Conservation (phyloP, 2,329 filamentous ascomycete genomes). For the Malbranchea cinnamomea region DNA sequence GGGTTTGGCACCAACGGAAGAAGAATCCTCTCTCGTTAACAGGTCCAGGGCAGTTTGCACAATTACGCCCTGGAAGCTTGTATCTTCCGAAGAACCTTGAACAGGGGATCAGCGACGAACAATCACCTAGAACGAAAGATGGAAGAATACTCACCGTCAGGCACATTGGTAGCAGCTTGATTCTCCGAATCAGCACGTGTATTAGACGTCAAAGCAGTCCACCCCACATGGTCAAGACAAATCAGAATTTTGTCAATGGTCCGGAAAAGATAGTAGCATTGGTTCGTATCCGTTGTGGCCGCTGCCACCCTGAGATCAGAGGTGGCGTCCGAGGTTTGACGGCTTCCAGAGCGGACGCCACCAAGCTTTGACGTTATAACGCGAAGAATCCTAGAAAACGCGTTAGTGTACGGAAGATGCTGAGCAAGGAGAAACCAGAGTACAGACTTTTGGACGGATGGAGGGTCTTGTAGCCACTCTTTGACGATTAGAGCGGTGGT, state of each 20-base stretch:
- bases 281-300: slow-evolving; percentile 49
- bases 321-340: slow-evolving; percentile 6
- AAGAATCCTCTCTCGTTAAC: slow-evolving; percentile 4
- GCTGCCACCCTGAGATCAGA: slow-evolving; percentile 32
- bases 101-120: too few relatives aligned
- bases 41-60: slow-evolving; percentile 7
- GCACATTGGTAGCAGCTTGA: slow-evolving; percentile 34
- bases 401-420: slow-evolving; percentile 4
- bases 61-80: slow-evolving; percentile 12
- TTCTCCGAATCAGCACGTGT: slow-evolving; percentile 34
- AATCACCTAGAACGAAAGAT: not conserved
- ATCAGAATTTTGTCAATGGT: slow-evolving; percentile 59
- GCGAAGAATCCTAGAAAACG: slow-evolving; percentile 20
- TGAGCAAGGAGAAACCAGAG: slow-evolving; percentile 11
- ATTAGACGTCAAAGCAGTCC: slow-evolving; percentile 54
- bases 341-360: slow-evolving; percentile 12
- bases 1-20: slow-evolving; percentile 22
- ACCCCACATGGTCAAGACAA: slow-evolving; percentile 53
- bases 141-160: slow-evolving; percentile 33
- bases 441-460: slow-evolving; percentile 37
- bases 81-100: slow-evolving; percentile 11
- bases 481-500: slow-evolving; percentile 64
- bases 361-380: slow-evolving; percentile 22
- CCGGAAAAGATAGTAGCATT: slow-evolving; percentile 64
- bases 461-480: slow-evolving; percentile 56